Conservation (phyloP, 2,329 filamentous ascomycete genomes). For the Paraphaeosphaeria minitans region DNA sequence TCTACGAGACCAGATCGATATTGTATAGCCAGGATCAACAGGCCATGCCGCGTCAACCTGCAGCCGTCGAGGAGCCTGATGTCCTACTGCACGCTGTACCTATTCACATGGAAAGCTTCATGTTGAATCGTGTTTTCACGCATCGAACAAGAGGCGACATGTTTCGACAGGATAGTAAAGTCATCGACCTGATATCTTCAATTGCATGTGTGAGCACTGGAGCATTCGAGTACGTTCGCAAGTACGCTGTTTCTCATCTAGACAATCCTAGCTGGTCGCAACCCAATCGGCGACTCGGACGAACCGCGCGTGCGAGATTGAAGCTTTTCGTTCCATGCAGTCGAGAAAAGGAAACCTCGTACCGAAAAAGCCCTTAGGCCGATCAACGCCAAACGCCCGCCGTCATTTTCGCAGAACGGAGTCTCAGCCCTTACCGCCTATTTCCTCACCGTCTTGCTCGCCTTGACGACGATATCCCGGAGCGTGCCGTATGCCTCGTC, state of each 20-base stretch:
- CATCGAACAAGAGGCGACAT: background rate
- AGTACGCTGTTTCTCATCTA: background rate
- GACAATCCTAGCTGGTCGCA: background rate
- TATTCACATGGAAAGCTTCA: no score
- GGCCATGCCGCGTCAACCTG: no score
- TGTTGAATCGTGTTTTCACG: no score
- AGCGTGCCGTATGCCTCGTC: constrained; percentile 61
- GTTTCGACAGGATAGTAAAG: background rate
- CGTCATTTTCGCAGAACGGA: background rate
- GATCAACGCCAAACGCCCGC: constrained; percentile 11
- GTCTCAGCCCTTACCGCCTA: constrained; percentile 23
- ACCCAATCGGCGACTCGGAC: background rate
- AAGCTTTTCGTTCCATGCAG: constrained; percentile 4
- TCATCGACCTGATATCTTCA: background rate
- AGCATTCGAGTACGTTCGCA: background rate
- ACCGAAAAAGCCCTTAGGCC: constrained; percentile 1
- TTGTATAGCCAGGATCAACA: no score
- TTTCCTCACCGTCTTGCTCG: constrained; percentile 62
- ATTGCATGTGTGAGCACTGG: background rate
- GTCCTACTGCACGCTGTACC: no score
- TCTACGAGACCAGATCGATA: no score
- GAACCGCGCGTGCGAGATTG: background rate
- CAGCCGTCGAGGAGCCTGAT: no score
- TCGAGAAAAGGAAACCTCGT: background rate
- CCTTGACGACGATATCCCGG: constrained; percentile 64